Evolutionary conservation across 2,329 filamentous ascomycete genomes (phyloP), one percentile per base, ranked within the genome.

Genomic region (Byssochlamys sp.): DNA sequence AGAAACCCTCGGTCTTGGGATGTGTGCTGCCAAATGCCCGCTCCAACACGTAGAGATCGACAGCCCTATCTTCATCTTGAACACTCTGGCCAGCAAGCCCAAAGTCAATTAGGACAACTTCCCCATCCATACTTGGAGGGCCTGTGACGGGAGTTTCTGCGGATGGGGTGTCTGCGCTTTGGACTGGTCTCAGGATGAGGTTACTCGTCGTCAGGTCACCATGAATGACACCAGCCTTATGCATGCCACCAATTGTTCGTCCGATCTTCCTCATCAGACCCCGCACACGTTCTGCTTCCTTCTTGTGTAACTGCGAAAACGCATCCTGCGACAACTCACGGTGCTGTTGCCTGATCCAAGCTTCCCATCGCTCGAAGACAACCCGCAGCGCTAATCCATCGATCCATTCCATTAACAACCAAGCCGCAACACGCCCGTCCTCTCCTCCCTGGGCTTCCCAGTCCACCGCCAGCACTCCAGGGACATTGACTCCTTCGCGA

Each of bases 191-290:
- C 63, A 97, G 71, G 87, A 99, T 96, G 77, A 99, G 81, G 75
- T 99, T 99, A 75, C 91, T 96, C 62, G 91, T 99, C 60, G 94
- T 99, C 75, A 99, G 75, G 76, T 99, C 94, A 48, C 94, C 94
- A 76, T 99, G 94, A 59, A 96, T 85, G 57, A 97, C 83, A 14
- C 92, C 92, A n/a, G 85, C 81, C 56, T 81, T 82, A 78, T 99
- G 94, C 78, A 99, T 77, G 56, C 73, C 80, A 6, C 88, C 91
- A 14, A 96, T 82, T 1, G 86, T 85, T 4, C 71, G 68, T 0
- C 90, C 91, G 59, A 96, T 84, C 61, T 82, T 79, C 52, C 79
- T 75, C 83, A 96, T 85, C 60, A 96, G 75, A 11, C 70, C 77
- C 52, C 80, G 76, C 14, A 91, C 73, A 33, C 77, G 77, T 35